phyloP scores from a whole-genome alignment of 2,329 filamentous ascomycete species.

The Thelonectria blattea region DNA sequence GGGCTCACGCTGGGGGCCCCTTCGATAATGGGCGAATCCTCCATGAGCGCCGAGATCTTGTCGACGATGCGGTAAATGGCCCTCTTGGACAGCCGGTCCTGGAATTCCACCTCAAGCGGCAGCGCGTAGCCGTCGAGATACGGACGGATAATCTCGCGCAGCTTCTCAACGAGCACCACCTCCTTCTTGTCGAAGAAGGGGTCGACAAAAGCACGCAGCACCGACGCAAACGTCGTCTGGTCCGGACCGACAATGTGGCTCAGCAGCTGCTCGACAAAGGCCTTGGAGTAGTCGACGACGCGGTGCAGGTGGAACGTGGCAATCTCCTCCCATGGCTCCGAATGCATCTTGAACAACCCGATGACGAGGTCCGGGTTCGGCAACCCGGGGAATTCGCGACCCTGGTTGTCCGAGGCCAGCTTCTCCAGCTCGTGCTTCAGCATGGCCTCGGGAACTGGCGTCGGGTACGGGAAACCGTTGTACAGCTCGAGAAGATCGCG shows the following conservation, averaged over 20 bases:
- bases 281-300: slow-evolving; percentile 39
- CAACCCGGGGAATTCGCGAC: slow-evolving; percentile 48
- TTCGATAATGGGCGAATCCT: slow-evolving; percentile 32
- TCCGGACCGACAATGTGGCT: slow-evolving; percentile 39
- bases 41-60: slow-evolving; percentile 20
- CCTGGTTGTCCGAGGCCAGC: slow-evolving; percentile 46
- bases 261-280: slow-evolving; percentile 47
- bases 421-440: slow-evolving; percentile 40
- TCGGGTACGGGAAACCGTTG: slow-evolving; percentile 36
- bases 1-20: not conserved
- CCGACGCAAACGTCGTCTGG: slow-evolving; percentile 22
- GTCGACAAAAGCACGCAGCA: slow-evolving; percentile 36
- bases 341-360: slow-evolving; percentile 48
- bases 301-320: slow-evolving; percentile 44
- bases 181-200: slow-evolving; percentile 45
- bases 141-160: slow-evolving; percentile 49
- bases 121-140: slow-evolving; percentile 41
- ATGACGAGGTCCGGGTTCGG: slow-evolving; percentile 46
- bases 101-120: slow-evolving; percentile 43
- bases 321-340: slow-evolving; percentile 47
- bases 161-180: slow-evolving; percentile 39
- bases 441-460: slow-evolving; percentile 16
- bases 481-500: slow-evolving; percentile 40
- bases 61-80: slow-evolving; percentile 19
- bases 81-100: slow-evolving; percentile 18